Conservation (phyloP, 495 filamentous ascomycete species). For the Stereocaulon alpinum region DNA sequence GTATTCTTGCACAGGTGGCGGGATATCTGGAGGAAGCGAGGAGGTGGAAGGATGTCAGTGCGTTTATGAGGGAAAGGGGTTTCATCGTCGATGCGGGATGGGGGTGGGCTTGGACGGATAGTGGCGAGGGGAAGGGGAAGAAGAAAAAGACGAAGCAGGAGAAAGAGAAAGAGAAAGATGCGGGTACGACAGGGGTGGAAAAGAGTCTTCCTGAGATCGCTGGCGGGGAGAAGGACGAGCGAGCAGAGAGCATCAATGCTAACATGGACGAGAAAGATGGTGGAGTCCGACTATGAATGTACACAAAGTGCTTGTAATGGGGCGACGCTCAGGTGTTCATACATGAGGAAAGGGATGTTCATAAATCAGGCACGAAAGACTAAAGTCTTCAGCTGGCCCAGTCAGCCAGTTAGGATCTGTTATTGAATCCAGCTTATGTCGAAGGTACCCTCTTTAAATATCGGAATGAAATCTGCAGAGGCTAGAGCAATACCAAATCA, state of each 20-base stretch:
- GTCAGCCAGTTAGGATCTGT: not conserved
- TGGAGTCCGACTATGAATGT: not conserved
- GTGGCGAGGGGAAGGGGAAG: not conserved
- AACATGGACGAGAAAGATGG: not conserved
- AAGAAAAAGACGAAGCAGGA: not conserved
- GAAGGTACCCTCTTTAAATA: not conserved
- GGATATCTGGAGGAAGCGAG: not conserved
- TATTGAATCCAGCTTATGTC: not conserved
- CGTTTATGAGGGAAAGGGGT: not conserved
- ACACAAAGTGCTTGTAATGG: too few relatives aligned
- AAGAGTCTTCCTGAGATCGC: not conserved
- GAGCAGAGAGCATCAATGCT: too few relatives aligned
- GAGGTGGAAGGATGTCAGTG: not conserved
- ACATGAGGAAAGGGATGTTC: not conserved
- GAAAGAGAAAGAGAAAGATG: not conserved
- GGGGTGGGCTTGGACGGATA: not conserved
- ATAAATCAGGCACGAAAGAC: not conserved
- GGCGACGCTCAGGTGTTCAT: too few relatives aligned
- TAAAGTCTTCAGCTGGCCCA: too few relatives aligned
- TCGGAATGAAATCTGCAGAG: too few relatives aligned
- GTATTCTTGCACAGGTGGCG: constrained; percentile 20
- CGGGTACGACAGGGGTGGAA: not conserved
- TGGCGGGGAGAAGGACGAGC: not conserved
- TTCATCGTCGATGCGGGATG: not conserved
- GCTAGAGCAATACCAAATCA: too few relatives aligned